Evolutionary conservation across 768 basidiomycete species (phyloP).

Genomic region (Suillus subalutaceus): DNA sequence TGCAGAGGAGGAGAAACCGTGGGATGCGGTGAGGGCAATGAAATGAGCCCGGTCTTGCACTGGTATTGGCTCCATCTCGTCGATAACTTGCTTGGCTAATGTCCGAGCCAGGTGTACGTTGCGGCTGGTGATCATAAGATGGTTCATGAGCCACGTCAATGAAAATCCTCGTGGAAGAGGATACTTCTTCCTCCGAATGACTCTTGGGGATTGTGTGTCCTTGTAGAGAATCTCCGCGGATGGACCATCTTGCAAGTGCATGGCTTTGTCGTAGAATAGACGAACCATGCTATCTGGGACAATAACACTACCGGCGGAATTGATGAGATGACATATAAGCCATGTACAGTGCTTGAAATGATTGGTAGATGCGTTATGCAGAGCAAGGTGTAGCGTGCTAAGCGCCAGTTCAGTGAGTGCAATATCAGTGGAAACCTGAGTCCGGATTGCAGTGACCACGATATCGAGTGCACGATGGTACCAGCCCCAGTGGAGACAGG

Average conservation of each 20-base stretch:
- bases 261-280: slow-evolving; percentile 49
- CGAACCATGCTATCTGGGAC: slow-evolving; percentile 49
- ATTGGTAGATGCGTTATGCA: slow-evolving; percentile 37
- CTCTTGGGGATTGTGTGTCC: slow-evolving; percentile 40
- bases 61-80: slow-evolving; percentile 44
- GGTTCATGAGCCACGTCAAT: slow-evolving; percentile 56
- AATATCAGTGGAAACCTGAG: slow-evolving; percentile 23
- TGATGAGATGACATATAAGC: slow-evolving; percentile 45
- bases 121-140: slow-evolving; percentile 41
- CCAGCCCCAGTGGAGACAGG: slow-evolving; percentile 62
- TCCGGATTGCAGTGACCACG: slow-evolving; percentile 34
- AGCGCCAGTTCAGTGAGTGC: slow-evolving; percentile 39
- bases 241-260: slow-evolving; percentile 26
- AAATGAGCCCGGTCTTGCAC: slow-evolving; percentile 49
- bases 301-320: slow-evolving; percentile 27
- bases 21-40: slow-evolving; percentile 46
- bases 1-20: slow-evolving; percentile 51
- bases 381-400: slow-evolving; percentile 47
- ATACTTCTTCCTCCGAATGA: slow-evolving; percentile 41
- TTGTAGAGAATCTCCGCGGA: slow-evolving; percentile 51
- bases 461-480: slow-evolving; percentile 43
- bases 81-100: slow-evolving; percentile 53
- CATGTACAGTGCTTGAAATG: slow-evolving; percentile 44
- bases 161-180: slow-evolving; percentile 51
- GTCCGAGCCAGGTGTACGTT: slow-evolving; percentile 49